Percentiles rank a stretch among this genome's conserved stretches.
These are phyloP conservation scores for Rhizoctonia solani DNA, from an alignment of 1,284 basidiomycete genomes.

Conservation along the genomic window DNA sequence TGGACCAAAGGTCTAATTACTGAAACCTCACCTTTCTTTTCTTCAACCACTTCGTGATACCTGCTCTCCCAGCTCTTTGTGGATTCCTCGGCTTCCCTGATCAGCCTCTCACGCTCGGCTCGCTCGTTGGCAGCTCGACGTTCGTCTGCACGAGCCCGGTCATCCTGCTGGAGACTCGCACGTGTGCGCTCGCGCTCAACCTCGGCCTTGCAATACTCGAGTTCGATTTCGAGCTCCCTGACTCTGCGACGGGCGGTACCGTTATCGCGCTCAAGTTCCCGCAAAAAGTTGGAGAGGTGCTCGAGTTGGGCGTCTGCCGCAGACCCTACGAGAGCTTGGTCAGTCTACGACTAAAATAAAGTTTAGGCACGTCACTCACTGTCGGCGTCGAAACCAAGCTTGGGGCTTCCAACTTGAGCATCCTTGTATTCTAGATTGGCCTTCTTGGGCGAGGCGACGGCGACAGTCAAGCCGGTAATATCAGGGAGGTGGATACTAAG, in stretches of 20 bases:
- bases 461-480: slow-evolving; percentile 75
- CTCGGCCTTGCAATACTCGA: slow-evolving; percentile 74
- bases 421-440: slow-evolving; percentile 39
- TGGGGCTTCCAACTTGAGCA: slow-evolving; percentile 17
- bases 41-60: slow-evolving; percentile 75
- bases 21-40: slow-evolving; percentile 71
- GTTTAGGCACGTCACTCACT: slow-evolving; percentile 27
- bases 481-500: slow-evolving; percentile 64
- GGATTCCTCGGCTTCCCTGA: slow-evolving; percentile 43
- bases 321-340: slow-evolving; percentile 51
- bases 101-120: slow-evolving; percentile 1
- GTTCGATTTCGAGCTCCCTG: slow-evolving; percentile 78
- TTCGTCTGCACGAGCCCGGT: slow-evolving; percentile 39
- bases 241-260: slow-evolving; percentile 75
- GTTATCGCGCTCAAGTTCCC: slow-evolving; percentile 78
- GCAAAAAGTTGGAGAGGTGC: slow-evolving; percentile 65
- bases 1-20: background rate
- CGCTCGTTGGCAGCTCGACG: slow-evolving; percentile 1
- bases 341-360: background rate
- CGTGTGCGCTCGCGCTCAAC: slow-evolving; percentile 67
- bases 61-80: slow-evolving; percentile 47
- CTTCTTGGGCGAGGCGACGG: slow-evolving; percentile 69
- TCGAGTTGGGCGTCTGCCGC: slow-evolving; percentile 60
- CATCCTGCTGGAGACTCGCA: slow-evolving; percentile 48
- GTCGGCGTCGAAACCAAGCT: slow-evolving; percentile 3